A percentile compares a stretch with the other conserved stretches of the same genome.
phyloP scores from a whole-genome alignment of 2,329 filamentous ascomycete species.

The Curvularia hawaiiensis region DNA sequence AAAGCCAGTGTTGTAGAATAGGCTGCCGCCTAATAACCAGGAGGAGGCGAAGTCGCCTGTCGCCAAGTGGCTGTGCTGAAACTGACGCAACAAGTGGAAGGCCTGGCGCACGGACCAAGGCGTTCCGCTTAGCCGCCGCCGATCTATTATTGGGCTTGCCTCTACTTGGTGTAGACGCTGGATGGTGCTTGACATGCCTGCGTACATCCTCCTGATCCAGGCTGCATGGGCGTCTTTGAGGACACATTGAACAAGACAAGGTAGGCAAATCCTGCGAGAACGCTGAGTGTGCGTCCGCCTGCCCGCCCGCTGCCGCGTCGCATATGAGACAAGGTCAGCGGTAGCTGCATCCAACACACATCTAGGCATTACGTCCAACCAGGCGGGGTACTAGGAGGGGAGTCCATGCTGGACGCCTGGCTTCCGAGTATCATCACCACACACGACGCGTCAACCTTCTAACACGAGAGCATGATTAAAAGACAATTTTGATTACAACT shows the following conservation, averaged over 20 bases:
- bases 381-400: background rate
- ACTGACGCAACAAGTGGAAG: slow-evolving; percentile 18
- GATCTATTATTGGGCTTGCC: slow-evolving; percentile 25
- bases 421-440: background rate
- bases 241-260: background rate
- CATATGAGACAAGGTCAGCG: slow-evolving; percentile 9
- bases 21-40: slow-evolving; percentile 16
- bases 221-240: background rate
- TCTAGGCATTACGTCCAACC: background rate
- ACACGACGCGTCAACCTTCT: background rate
- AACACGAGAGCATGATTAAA: background rate
- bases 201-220: background rate
- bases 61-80: slow-evolving; percentile 11
- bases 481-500: slow-evolving; percentile 22
- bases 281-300: background rate
- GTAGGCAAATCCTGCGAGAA: background rate
- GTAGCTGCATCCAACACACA: slow-evolving; percentile 6
- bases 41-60: slow-evolving; percentile 23
- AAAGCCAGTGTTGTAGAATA: slow-evolving; percentile 14
- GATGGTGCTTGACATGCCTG: background rate
- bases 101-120: slow-evolving; percentile 19
- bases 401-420: background rate
- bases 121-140: slow-evolving; percentile 16
- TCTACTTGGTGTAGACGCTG: slow-evolving; percentile 2
- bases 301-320: background rate